phyloP scores from a whole-genome alignment of 179 eudicot genomes.

The Monotropa hypopitys region DNA sequence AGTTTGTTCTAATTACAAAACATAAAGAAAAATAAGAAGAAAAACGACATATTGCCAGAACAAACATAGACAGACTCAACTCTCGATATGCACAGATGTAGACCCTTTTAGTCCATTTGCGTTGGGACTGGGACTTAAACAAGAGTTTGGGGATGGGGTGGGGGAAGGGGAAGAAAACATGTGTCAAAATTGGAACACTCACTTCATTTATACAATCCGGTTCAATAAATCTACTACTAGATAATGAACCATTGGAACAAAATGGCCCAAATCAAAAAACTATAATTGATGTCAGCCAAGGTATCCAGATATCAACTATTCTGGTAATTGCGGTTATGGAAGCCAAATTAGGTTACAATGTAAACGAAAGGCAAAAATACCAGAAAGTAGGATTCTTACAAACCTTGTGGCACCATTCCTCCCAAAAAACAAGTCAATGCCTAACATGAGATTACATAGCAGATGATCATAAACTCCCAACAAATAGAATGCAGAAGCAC shows the following conservation, averaged over 20 bases:
- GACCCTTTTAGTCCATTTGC: not conserved
- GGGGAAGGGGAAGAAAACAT: not conserved
- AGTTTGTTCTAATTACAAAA: not conserved
- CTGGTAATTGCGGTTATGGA: not conserved
- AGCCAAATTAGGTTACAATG: not conserved
- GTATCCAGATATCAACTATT: not conserved
- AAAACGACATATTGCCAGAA: not conserved
- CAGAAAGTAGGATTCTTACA: not conserved
- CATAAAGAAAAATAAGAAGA: not conserved
- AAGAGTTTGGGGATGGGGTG: too few species aligned
- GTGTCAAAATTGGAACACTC: not conserved
- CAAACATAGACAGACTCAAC: not conserved
- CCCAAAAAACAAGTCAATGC: not conserved
- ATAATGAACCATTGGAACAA: not conserved
- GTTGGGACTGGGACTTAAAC: not conserved
- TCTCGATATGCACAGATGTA: not conserved
- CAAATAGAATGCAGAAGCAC: slow-evolving; percentile 22
- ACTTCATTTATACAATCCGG: not conserved
- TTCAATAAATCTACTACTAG: not conserved
- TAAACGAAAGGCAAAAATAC: not conserved
- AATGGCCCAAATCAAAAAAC: not conserved
- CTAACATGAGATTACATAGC: not conserved
- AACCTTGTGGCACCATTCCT: not conserved
- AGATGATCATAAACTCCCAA: not conserved
- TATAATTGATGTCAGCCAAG: not conserved